phyloP scores from a whole-genome alignment of 2,329 filamentous ascomycete species.

The Colletotrichum godetiae region DNA sequence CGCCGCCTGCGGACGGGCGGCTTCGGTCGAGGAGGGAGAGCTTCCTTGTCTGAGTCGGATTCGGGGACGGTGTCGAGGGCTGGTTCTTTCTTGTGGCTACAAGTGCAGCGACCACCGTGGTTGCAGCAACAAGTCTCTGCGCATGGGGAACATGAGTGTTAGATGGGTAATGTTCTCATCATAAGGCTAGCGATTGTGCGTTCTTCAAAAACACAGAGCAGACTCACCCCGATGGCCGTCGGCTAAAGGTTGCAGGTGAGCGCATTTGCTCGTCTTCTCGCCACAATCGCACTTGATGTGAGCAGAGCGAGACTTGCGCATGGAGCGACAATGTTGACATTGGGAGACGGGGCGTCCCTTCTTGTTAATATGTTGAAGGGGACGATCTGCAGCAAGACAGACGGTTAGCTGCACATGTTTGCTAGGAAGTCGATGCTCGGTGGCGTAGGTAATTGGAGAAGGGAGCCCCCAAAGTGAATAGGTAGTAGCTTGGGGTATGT shows the following conservation, averaged over 20 bases:
- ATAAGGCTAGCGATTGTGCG: constrained; percentile 38
- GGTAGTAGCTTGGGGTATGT: background rate
- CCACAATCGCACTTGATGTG: constrained; percentile 98
- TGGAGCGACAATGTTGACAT: constrained; percentile 94
- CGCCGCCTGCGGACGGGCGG: constrained; percentile 61
- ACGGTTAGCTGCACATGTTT: constrained; percentile 40
- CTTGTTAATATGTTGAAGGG: constrained; percentile 94
- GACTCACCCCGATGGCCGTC: constrained; percentile 70
- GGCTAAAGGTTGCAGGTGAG: constrained; percentile 67
- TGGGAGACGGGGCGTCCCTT: constrained; percentile 98
- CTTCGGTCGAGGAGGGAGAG: constrained; percentile 51
- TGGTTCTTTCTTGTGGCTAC: constrained; percentile 71
- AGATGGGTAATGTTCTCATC: constrained; percentile 36
- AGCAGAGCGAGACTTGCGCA: constrained; percentile 94
- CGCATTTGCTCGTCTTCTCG: constrained; percentile 84
- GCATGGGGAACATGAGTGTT: constrained; percentile 27
- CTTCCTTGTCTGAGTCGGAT: constrained; percentile 67
- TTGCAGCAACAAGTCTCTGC: constrained; percentile 77
- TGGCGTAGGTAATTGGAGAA: background rate
- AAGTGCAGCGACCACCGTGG: constrained; percentile 75
- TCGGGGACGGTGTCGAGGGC: constrained; percentile 72
- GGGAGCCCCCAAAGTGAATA: background rate
- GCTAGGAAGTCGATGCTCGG: background rate
- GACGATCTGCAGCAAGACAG: constrained; percentile 73
- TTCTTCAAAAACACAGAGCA: constrained; percentile 35